Conservation (phyloP, 2,329 filamentous ascomycete genomes). For the Colletotrichum euphorbiae region DNA sequence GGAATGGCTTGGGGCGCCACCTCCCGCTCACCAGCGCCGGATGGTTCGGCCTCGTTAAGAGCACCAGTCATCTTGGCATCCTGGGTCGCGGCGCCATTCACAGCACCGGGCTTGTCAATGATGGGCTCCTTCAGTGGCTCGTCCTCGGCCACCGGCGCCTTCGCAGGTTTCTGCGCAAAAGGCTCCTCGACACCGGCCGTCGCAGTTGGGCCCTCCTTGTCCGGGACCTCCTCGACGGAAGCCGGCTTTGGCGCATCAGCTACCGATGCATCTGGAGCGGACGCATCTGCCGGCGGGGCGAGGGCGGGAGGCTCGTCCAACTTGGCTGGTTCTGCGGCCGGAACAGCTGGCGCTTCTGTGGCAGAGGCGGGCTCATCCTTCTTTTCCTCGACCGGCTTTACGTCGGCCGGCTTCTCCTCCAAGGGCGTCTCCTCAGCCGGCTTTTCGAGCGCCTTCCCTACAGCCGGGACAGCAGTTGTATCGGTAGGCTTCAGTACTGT, state of each 20-base stretch:
- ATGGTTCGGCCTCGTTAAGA: conserved; percentile 40
- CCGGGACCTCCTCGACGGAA: conserved; percentile 30
- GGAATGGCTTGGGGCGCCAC: conserved; percentile 30
- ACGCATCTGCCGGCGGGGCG: conserved; percentile 39
- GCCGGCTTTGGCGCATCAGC: conserved; percentile 50
- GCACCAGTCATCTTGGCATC: conserved; percentile 43
- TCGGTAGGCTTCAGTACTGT: conserved; percentile 17
- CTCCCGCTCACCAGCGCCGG: conserved; percentile 29
- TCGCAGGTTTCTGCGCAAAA: conserved; percentile 43
- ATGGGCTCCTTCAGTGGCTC: conserved; percentile 48
- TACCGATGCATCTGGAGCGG: conserved; percentile 42
- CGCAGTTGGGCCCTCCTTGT: conserved; percentile 41
- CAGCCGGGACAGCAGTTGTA: conserved; percentile 12
- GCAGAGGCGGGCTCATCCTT: conserved; percentile 18
- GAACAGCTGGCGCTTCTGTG: conserved; percentile 24
- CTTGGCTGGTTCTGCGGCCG: conserved; percentile 41
- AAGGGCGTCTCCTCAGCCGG: not conserved
- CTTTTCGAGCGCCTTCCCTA: conserved; percentile 4
- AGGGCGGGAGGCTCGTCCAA: conserved; percentile 41
- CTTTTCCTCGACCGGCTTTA: conserved; percentile 22
- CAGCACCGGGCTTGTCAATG: conserved; percentile 43
- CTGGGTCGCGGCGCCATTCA: conserved; percentile 38
- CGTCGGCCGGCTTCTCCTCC: not conserved
- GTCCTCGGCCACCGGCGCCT: conserved; percentile 44
- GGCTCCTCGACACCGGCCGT: conserved; percentile 44